Evolutionary conservation across 148 eudicot genomes (phyloP).

Genomic region (Vaccinium myrtillus): DNA sequence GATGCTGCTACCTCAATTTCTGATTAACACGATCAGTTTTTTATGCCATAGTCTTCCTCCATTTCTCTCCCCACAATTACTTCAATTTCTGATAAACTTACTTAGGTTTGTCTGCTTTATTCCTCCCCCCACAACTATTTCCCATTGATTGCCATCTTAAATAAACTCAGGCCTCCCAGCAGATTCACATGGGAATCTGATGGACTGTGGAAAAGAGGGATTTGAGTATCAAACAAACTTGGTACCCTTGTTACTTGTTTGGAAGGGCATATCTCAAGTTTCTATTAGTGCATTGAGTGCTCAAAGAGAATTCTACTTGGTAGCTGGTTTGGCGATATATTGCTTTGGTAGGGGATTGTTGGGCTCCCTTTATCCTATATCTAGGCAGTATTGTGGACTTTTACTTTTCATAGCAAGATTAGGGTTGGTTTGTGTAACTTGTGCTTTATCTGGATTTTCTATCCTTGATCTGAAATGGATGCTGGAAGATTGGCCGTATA

Average conservation of each 20-base stretch:
- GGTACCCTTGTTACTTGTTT: neutral
- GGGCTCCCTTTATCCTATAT: neutral
- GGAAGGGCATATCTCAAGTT: neutral
- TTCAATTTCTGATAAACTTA: too few relatives aligned
- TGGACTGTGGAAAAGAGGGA: neutral
- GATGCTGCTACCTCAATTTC: neutral
- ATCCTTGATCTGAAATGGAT: neutral
- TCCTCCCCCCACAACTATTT: neutral
- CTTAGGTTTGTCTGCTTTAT: neutral
- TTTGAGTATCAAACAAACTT: neutral
- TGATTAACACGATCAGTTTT: neutral
- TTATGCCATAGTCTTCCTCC: neutral
- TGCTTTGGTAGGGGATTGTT: neutral
- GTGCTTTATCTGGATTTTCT: neutral
- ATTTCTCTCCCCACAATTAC: neutral
- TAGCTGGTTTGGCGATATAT: neutral
- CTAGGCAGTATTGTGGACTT: neutral
- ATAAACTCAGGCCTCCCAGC: neutral
- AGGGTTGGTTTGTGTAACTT: neutral
- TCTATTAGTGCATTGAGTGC: neutral
- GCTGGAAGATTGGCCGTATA: neutral
- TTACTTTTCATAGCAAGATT: neutral
- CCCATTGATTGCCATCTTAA: neutral
- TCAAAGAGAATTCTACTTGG: neutral
- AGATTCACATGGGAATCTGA: neutral